Conservation (phyloP, 768 basidiomycete genomes). For the Leccinum arenicola region DNA sequence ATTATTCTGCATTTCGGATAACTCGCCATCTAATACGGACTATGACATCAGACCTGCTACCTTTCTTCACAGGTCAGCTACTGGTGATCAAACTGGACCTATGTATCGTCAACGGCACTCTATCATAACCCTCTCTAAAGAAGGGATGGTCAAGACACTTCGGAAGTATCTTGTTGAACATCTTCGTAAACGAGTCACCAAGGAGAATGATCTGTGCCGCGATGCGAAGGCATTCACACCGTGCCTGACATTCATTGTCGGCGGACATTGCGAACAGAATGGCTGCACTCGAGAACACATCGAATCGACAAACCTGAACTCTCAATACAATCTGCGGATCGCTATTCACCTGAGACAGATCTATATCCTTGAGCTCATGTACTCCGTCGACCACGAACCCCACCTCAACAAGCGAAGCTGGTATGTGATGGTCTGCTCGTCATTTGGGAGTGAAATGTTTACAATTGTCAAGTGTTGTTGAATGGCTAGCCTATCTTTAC, state of each 20-base stretch:
- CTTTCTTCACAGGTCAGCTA: slow-evolving; percentile 10
- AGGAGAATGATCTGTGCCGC: slow-evolving; percentile 34
- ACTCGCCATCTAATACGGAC: not conserved
- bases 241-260: slow-evolving; percentile 36
- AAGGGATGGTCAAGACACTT: slow-evolving; percentile 23
- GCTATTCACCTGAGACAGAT: slow-evolving; percentile 49
- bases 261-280: slow-evolving; percentile 30
- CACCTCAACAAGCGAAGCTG: not conserved
- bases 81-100: not conserved
- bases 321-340: slow-evolving; percentile 41
- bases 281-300: slow-evolving; percentile 41
- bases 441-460: not conserved
- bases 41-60: not conserved
- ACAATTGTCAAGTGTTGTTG: slow-evolving; percentile 1
- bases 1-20: slow-evolving; percentile 21
- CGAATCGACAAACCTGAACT: slow-evolving; percentile 20
- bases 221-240: slow-evolving; percentile 33
- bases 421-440: slow-evolving; percentile 1
- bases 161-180: slow-evolving; percentile 23
- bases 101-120: not conserved
- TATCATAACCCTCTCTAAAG: slow-evolving; percentile 11
- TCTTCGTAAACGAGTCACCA: slow-evolving; percentile 28
- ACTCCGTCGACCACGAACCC: slow-evolving; percentile 10
- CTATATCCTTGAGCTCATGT: slow-evolving; percentile 39
- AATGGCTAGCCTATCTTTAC: slow-evolving; percentile 43